phyloP scores from a whole-genome alignment of 257 asterid genomes.

The Solanum virginianum region DNA sequence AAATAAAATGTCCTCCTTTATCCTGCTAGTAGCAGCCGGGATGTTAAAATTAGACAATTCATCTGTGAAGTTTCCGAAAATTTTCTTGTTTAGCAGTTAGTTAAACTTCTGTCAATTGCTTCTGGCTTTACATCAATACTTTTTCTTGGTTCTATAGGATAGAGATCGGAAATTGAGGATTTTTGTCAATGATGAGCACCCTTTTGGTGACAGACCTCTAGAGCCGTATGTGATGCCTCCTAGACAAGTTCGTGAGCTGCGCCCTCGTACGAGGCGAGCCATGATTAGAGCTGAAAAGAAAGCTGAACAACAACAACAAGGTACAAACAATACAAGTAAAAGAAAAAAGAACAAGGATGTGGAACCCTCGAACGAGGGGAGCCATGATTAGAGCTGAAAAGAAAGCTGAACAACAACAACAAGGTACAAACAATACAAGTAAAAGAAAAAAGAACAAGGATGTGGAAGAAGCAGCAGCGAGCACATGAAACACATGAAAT shows the following conservation, averaged over 20 bases:
- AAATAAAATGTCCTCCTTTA: background rate
- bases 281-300: constrained; percentile 90
- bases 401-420: constrained; percentile 72
- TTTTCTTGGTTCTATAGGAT: constrained; percentile 33
- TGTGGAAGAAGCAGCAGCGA: constrained; percentile 22
- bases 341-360: constrained; percentile 47
- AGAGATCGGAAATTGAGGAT: constrained; percentile 87
- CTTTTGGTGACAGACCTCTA: constrained; percentile 68
- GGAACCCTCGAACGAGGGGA: constrained; percentile 61
- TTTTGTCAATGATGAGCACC: constrained; percentile 73
- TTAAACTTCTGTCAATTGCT: background rate
- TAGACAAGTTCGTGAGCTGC: constrained; percentile 83
- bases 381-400: constrained; percentile 90
- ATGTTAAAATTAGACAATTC: background rate
- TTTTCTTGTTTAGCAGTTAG: background rate
- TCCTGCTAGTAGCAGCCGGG: background rate
- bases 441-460: constrained; percentile 56
- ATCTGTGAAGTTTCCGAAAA: background rate
- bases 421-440: constrained; percentile 28
- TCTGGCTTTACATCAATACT: background rate
- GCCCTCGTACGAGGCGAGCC: constrained; percentile 83
- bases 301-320: constrained; percentile 61
- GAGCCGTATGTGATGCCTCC: constrained; percentile 74
- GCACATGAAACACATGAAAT: constrained; percentile 12
- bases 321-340: constrained; percentile 31